Percentiles rank a stretch among this genome's conserved stretches.
phyloP scores from a whole-genome alignment of 441 rosid genomes.

The Erodium trifolium region DNA sequence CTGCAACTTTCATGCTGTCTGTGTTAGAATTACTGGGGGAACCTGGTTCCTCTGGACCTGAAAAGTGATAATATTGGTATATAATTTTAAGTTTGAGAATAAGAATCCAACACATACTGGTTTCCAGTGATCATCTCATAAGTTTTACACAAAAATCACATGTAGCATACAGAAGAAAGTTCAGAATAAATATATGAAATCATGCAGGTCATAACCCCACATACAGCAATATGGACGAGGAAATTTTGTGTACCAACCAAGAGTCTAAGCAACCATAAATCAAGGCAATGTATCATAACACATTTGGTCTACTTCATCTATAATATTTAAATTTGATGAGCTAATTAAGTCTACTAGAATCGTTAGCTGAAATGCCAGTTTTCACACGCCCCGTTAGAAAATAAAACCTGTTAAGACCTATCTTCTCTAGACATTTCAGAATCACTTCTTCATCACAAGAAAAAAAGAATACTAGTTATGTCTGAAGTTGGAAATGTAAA shows the following conservation, averaged over 20 bases:
- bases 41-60: too few relatives aligned
- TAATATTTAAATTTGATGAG: not conserved
- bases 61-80: not conserved
- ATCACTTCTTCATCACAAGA: not conserved
- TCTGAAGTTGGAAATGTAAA: not conserved
- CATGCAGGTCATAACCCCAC: not conserved
- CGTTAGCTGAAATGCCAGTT: not conserved
- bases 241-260: not conserved
- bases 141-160: not conserved
- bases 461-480: not conserved
- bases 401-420: not conserved
- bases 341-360: not conserved
- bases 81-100: not conserved
- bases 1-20: slow-evolving; percentile 27
- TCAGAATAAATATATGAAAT: not conserved
- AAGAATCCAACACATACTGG: not conserved
- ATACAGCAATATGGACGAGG: not conserved
- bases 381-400: not conserved
- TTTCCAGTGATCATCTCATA: not conserved
- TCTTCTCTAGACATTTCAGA: not conserved
- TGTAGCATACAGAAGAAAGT: too few relatives aligned
- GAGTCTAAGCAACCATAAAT: not conserved
- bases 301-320: not conserved
- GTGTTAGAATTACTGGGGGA: slow-evolving; percentile 19
- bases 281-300: not conserved